phyloP scores from a whole-genome alignment of 2,329 filamentous ascomycete genomes.

The Fusarium irregulare region DNA sequence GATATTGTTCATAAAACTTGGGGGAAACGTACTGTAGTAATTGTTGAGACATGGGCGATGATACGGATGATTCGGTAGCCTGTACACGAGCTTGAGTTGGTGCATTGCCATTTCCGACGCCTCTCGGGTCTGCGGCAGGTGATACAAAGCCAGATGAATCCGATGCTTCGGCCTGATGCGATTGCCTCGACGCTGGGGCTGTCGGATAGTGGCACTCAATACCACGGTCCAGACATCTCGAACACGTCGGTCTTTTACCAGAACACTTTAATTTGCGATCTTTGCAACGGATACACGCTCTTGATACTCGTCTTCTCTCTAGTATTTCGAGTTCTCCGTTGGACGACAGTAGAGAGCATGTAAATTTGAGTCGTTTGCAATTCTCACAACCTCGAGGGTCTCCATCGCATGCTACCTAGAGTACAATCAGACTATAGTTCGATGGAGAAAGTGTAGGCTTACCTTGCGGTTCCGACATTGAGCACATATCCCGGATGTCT shows the following conservation, averaged over 20 bases:
- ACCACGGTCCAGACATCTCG: not conserved
- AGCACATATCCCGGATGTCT: constrained; percentile 25
- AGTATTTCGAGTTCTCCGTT: not conserved
- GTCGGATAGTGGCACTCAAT: constrained; percentile 10
- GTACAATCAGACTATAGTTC: not conserved
- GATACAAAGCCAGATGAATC: not conserved
- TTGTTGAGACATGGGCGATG: not conserved
- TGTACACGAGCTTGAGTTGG: not conserved
- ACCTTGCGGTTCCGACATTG: constrained; percentile 34
- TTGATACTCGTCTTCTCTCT: constrained; percentile 14
- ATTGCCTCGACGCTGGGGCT: not conserved
- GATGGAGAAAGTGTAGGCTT: not conserved
- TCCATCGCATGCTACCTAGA: constrained; percentile 22
- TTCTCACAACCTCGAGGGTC: constrained; percentile 8
- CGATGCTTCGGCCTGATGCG: no score
- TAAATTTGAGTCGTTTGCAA: constrained; percentile 15
- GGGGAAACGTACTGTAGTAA: not conserved
- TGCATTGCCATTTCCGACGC: not conserved
- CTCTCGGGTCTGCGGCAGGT: not conserved
- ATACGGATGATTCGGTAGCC: no score
- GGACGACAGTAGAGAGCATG: constrained; percentile 1
- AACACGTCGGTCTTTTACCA: constrained; percentile 10
- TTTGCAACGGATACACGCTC: constrained; percentile 15
- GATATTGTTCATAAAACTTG: accelerated
- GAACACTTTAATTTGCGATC: constrained; percentile 29